Conservation (phyloP, 1,284 basidiomycete species). For the Rhodofomes roseus region DNA sequence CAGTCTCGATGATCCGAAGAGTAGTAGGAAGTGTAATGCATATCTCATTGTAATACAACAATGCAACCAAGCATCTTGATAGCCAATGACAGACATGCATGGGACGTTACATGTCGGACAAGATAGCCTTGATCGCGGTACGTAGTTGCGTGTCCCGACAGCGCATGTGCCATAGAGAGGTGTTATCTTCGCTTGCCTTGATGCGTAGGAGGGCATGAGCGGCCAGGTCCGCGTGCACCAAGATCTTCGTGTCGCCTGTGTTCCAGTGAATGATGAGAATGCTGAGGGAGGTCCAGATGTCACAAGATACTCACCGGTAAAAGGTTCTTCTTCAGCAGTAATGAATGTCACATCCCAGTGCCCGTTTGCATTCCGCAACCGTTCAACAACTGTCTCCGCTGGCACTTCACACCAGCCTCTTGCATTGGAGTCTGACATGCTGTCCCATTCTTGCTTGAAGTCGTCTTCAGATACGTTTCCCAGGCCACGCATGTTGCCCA, state of each 20-base stretch:
- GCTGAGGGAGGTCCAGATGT: background rate
- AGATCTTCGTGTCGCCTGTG: conserved; percentile 62
- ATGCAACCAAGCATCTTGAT: background rate
- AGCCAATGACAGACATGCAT: background rate
- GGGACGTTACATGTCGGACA: conserved; percentile 7
- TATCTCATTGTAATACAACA: conserved; percentile 5
- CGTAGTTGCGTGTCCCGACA: conserved; percentile 39
- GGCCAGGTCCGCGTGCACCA: conserved; percentile 30
- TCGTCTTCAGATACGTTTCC: conserved; percentile 26
- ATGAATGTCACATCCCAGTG: conserved; percentile 47
- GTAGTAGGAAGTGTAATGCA: conserved; percentile 4
- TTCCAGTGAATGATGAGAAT: background rate
- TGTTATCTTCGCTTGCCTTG: conserved; percentile 61
- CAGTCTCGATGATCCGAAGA: conserved; percentile 53
- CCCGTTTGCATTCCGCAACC: conserved; percentile 40
- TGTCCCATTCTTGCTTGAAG: conserved; percentile 56
- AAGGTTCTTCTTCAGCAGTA: conserved; percentile 50
- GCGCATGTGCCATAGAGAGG: conserved; percentile 69
- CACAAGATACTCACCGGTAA: conserved; percentile 43
- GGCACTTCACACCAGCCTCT: conserved; percentile 66
- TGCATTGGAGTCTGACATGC: conserved; percentile 39
- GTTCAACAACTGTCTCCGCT: conserved; percentile 47
- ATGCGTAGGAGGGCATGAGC: conserved; percentile 46
- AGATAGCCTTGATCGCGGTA: conserved; percentile 19
- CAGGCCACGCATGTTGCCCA: conserved; percentile 5